A percentile compares a stretch with the other conserved stretches of the same genome.
phyloP scores from a whole-genome alignment of 2,329 filamentous ascomycete genomes.

The Ustilaginoidea virens region DNA sequence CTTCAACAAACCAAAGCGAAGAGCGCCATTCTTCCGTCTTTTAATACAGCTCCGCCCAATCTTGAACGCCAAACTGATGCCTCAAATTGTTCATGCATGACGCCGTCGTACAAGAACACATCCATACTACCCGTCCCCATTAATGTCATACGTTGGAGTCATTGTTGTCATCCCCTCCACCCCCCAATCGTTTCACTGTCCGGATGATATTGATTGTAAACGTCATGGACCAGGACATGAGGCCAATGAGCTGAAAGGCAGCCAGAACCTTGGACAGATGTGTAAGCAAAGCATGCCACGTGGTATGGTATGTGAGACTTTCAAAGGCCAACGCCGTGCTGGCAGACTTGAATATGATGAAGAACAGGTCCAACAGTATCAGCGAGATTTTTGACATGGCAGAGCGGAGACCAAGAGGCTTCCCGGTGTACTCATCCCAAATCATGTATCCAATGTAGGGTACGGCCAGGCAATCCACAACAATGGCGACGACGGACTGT shows the following conservation, averaged over 20 bases:
- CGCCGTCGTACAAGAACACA: neutral
- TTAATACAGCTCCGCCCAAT: too few relatives aligned
- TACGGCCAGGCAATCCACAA: constrained; percentile 76
- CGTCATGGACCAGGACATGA: constrained; percentile 81
- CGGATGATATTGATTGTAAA: constrained; percentile 77
- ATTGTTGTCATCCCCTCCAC: constrained; percentile 25
- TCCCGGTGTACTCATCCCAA: constrained; percentile 90
- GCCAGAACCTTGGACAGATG: constrained; percentile 54
- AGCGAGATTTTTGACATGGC: constrained; percentile 76
- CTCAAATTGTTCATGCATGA: too few relatives aligned
- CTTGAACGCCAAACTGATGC: too few relatives aligned
- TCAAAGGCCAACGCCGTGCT: constrained; percentile 85
- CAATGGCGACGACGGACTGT: constrained; percentile 76
- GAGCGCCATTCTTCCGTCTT: too few relatives aligned
- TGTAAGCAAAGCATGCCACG: constrained; percentile 22
- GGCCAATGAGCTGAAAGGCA: constrained; percentile 62
- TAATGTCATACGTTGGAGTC: constrained; percentile 2
- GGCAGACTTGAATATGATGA: constrained; percentile 93
- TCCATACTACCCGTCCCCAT: neutral
- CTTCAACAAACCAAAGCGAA: too few relatives aligned
- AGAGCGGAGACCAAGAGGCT: constrained; percentile 74
- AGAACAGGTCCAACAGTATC: constrained; percentile 82
- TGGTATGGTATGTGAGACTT: constrained; percentile 48
- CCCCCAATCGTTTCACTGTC: constrained; percentile 44
- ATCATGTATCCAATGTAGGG: constrained; percentile 89